A percentile compares a stretch with the other conserved stretches of the same genome.
Conservation (phyloP, 1,284 basidiomycete species). For the Stereum hirsutum region DNA sequence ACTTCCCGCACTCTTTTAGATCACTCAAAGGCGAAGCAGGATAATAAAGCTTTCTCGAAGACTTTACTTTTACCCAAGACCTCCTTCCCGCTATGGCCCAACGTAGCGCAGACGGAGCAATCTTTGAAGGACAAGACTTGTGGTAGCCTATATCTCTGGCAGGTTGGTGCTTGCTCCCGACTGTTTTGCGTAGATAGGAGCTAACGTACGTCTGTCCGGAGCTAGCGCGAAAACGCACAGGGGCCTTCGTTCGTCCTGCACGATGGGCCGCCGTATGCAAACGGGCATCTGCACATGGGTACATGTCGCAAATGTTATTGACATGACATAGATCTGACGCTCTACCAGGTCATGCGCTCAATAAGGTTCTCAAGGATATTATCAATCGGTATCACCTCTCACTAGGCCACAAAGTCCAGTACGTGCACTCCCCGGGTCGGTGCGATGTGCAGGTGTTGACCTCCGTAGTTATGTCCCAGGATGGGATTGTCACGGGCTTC, state of each 20-base stretch:
- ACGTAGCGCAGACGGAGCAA: constrained; percentile 57
- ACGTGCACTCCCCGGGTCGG: constrained; percentile 25
- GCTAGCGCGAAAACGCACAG: constrained; percentile 53
- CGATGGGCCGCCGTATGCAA: constrained; percentile 97
- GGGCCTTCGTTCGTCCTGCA: constrained; percentile 80
- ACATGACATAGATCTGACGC: constrained; percentile 1
- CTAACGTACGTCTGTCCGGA: constrained; percentile 6
- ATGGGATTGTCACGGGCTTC: constrained; percentile 98
- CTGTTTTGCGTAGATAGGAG: constrained; percentile 1
- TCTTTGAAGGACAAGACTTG: constrained; percentile 62
- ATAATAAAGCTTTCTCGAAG: constrained; percentile 36
- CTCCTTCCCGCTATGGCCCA: constrained; percentile 67
- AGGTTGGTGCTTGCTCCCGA: constrained; percentile 43
- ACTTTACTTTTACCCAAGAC: constrained; percentile 85
- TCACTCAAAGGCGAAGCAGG: neutral
- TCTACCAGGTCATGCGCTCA: constrained; percentile 82
- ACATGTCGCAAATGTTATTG: constrained; percentile 3
- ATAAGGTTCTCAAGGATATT: constrained; percentile 96
- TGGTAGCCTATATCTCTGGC: constrained; percentile 77
- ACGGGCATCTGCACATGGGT: constrained; percentile 95
- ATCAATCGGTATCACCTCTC: constrained; percentile 87
- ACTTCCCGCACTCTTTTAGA: neutral
- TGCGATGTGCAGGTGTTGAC: neutral
- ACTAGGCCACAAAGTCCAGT: constrained; percentile 79
- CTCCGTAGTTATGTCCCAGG: constrained; percentile 95